Evolutionary conservation across 352 stramenopile species (phyloP), one percentile per base, ranked within the genome.

Genomic region (Pythium graminicola): DNA sequence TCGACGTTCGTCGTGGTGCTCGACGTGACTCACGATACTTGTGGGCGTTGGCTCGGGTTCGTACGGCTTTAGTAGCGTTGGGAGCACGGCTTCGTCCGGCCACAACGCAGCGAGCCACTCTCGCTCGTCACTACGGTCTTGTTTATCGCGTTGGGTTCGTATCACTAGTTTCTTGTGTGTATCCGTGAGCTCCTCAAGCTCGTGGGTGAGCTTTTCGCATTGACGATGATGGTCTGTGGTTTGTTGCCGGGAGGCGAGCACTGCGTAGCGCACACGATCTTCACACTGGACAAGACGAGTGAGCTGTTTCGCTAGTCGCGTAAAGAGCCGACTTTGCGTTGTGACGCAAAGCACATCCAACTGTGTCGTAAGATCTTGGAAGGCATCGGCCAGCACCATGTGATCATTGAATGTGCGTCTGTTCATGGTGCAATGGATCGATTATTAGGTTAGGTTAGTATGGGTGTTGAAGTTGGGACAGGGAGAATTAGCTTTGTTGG

Each of bases 101-200:
- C 81, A 91, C n/a, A 88, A 57, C 22, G 65, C 48, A 4, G 62
- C 62, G 4, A 91, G 55, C 77, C 76, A 89, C 53, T 85, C 53
- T 35, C 74, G 76, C 57, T 91, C 81, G 14, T 85, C 76, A 0
- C 31, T 38, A 13, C 76, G 72, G 16, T 85, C 80, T 9, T 69
- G 51, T 36, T 57, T 60, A 47, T 89, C 77, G 19, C 53, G 53
- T 9, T 59, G 48, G 6, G 78, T 52, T 14, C 59, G 58, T 23
- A 22, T n/a, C 3, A 57, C 42, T 1, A 82, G 53, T 26, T 61
- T 59, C 29, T 48, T 48, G 13, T 59, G 47, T 22, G 57, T 41
- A 11, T 40, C 42, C 2, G 69, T 45, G 8, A 78, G 14, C 55
- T 64, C 27, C 3, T 59, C 29, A 24, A 57, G 11, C 58, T 52